These are phyloP conservation scores for Schizophyllum commune DNA, from an alignment of 1,284 basidiomycete species.

Conservation along the genomic window DNA sequence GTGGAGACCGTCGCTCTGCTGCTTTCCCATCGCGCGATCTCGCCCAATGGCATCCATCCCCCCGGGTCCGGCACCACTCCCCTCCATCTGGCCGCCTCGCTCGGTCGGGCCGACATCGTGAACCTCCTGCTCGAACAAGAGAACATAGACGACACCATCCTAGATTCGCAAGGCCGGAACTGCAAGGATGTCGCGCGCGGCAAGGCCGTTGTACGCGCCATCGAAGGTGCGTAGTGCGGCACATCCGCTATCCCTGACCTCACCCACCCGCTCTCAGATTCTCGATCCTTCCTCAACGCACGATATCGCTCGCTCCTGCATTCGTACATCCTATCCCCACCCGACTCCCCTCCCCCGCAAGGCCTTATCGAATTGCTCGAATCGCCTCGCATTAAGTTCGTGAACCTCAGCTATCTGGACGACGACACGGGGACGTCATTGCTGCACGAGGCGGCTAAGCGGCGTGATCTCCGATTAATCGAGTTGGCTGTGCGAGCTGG, in stretches of 20 bases:
- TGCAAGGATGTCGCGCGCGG: slow-evolving; percentile 71
- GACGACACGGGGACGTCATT: slow-evolving; percentile 73
- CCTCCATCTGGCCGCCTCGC: slow-evolving; percentile 80
- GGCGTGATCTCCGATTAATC: slow-evolving; percentile 78
- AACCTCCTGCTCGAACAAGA: slow-evolving; percentile 71
- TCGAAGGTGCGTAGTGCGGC: slow-evolving; percentile 53
- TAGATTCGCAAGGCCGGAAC: slow-evolving; percentile 66
- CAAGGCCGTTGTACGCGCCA: slow-evolving; percentile 63
- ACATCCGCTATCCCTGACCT: slow-evolving; percentile 1
- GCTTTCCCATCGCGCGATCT: slow-evolving; percentile 67
- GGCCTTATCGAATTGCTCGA: slow-evolving; percentile 49
- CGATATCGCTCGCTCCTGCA: slow-evolving; percentile 70
- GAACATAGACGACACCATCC: slow-evolving; percentile 72
- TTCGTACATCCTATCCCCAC: slow-evolving; percentile 63
- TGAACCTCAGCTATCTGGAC: slow-evolving; percentile 69
- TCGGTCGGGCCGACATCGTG: slow-evolving; percentile 77
- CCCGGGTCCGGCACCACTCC: slow-evolving; percentile 72
- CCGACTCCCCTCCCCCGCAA: slow-evolving; percentile 35
- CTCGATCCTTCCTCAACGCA: slow-evolving; percentile 71
- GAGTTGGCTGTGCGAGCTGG: slow-evolving; percentile 81
- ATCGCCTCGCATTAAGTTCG: slow-evolving; percentile 52
- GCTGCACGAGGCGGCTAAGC: slow-evolving; percentile 81
- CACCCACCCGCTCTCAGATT: slow-evolving; percentile 43
- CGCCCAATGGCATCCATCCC: slow-evolving; percentile 68
- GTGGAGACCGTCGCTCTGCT: slow-evolving; percentile 62